phyloP scores from a whole-genome alignment of 805 yeast species.

The Kodamaea laetipori region DNA sequence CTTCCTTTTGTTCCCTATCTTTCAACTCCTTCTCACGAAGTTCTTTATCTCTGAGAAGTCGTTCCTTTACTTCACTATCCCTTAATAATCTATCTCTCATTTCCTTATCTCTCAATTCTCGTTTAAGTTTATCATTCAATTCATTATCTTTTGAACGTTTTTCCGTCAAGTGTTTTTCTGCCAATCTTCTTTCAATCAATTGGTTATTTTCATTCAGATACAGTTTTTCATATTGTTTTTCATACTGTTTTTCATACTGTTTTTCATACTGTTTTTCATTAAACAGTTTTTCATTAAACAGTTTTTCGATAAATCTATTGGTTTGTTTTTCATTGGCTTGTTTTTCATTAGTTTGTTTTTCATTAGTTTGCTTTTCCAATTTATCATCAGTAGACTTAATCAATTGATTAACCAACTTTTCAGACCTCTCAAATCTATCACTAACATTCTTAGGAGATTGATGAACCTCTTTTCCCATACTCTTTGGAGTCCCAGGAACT shows the following conservation, averaged over 20 bases:
- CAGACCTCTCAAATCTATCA: neutral
- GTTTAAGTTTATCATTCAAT: neutral
- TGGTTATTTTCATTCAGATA: neutral
- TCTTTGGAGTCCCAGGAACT: neutral
- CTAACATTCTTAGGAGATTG: slow-evolving; percentile 1
- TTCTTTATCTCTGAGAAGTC: neutral
- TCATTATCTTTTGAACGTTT: neutral
- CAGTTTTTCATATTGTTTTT: no score
- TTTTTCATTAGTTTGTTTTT: no score
- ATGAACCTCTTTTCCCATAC: slow-evolving; percentile 4
- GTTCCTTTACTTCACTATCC: neutral
- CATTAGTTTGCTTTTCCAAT: neutral
- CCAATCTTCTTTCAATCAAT: neutral
- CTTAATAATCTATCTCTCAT: neutral
- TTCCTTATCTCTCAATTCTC: neutral
- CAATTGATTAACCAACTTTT: no score
- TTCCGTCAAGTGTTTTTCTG: neutral
- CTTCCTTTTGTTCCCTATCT: no score
- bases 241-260: no score
- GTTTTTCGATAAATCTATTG: no score
- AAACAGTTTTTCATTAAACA: no score
- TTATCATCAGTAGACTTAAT: neutral
- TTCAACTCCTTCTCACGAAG: no score
- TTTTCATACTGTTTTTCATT: no score
- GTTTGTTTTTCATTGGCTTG: no score